These are phyloP conservation scores for Scenedesmus sp. DNA, from an alignment of 163 green algal genomes.

Conservation along the genomic window DNA sequence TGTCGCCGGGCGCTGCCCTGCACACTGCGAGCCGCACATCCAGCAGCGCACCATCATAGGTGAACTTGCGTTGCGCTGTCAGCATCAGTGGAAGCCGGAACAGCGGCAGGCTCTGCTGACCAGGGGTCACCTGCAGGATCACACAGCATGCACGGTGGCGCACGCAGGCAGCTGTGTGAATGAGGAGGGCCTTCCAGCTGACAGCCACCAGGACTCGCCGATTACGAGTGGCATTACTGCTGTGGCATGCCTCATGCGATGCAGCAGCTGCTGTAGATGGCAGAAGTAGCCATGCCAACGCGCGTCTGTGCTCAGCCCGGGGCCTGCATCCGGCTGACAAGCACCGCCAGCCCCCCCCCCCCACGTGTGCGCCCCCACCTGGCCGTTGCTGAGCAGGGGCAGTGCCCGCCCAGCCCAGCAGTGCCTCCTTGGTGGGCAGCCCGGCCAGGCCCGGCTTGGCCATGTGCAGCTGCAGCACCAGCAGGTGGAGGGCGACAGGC, in stretches of 20 bases:
- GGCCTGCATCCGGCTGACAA: too few relatives aligned
- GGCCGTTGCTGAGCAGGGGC: constrained; percentile 40
- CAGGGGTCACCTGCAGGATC: constrained; percentile 58
- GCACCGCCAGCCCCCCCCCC: too few relatives aligned
- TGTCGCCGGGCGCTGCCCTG: constrained; percentile 40
- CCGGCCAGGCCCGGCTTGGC: constrained; percentile 66
- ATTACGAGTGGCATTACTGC: too few relatives aligned
- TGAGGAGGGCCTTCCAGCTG: too few relatives aligned
- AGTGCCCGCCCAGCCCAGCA: constrained; percentile 65
- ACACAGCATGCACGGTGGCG: not conserved
- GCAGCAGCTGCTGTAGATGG: too few relatives aligned
- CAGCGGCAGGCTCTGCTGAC: constrained; percentile 69
- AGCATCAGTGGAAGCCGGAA: constrained; percentile 76
- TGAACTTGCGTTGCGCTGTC: constrained; percentile 70
- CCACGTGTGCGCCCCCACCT: too few relatives aligned
- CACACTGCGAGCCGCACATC: constrained; percentile 60
- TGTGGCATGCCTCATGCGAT: too few relatives aligned
- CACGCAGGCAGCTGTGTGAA: not conserved
- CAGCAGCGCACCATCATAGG: constrained; percentile 70
- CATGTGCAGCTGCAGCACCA: constrained; percentile 71
- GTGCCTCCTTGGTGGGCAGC: constrained; percentile 63
- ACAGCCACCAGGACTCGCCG: too few relatives aligned
- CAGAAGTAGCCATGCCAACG: too few relatives aligned
- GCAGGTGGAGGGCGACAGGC: constrained; percentile 53
- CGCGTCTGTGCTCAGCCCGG: too few relatives aligned